Evolutionary conservation across 768 basidiomycete genomes (phyloP), one percentile per base, ranked within the genome.

Genomic region (Mycena maculata): DNA sequence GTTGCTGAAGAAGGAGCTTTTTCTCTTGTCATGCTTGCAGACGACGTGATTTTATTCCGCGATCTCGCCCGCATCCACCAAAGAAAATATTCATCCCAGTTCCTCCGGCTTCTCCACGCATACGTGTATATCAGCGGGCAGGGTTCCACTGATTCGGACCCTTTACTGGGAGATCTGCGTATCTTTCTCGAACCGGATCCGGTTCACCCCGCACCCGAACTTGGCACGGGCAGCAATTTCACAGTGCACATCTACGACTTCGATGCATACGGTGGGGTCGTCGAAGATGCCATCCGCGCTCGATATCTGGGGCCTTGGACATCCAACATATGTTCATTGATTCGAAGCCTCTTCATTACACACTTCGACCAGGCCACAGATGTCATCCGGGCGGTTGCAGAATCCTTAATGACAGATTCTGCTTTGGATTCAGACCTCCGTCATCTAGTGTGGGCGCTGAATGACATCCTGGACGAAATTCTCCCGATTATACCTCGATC

Each of bases 81-180:
- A 1, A 11, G 48, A 12, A 2, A 49, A 45, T 27, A 33, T 11
- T 44, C 41, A 12, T n/a, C 62, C 22, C 36, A 38, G 22, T 58
- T 58, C 36, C 48, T 65, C 27, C n/a, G 27, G 10, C 33, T 59
- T 16, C 47, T 65, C 25, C 13, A 59, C 20, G 63, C 48, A 2
- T 44, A 50, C 39, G 39, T 41, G 7, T 65, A 52, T 49, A 25
- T 58, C 16, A n/a, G 13, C 4, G 38, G 10, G 36, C 25, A 48
- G 22, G 4, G 52, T 61, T 47, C 47, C 3, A 10, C 47, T 11
- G 15, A 30, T 45, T 20, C 8, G 4, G n/a, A 4, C 30, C 16
- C 20, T 20, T 52, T 36, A 1, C 23, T 61, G 49, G 22, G 22
- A 22, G 23, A 42, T 20, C 38, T 61, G 4, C 60, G 60, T 4